Evolutionary conservation across 768 basidiomycete species (phyloP).

Genomic region (Serendipita indica): DNA sequence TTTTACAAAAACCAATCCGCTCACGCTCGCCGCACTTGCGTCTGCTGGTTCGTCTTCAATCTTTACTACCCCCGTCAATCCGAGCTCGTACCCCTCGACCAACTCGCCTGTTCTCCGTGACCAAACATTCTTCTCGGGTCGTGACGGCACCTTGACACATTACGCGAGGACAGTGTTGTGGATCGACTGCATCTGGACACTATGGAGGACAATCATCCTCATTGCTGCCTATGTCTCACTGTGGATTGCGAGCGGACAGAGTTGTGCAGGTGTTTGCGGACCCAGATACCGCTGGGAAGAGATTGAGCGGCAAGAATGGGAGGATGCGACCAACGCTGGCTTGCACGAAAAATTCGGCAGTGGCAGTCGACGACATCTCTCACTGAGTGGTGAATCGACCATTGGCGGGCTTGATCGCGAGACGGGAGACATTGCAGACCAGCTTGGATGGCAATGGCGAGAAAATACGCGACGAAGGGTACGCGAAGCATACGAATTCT

Average conservation of each 20-base stretch:
- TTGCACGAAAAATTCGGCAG: background rate
- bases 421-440: slow-evolving; percentile 31
- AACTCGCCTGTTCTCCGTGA: slow-evolving; percentile 32
- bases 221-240: slow-evolving; percentile 59
- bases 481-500: slow-evolving; percentile 71
- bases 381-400: slow-evolving; percentile 2
- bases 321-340: slow-evolving; percentile 12
- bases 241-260: slow-evolving; percentile 63
- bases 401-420: slow-evolving; percentile 22
- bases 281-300: slow-evolving; percentile 79
- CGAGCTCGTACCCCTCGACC: background rate
- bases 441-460: slow-evolving; percentile 68
- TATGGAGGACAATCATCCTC: slow-evolving; percentile 57
- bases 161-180: slow-evolving; percentile 71
- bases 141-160: slow-evolving; percentile 49
- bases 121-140: slow-evolving; percentile 51
- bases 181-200: slow-evolving; percentile 70
- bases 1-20: slow-evolving; percentile 39
- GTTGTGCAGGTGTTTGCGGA: slow-evolving; percentile 70
- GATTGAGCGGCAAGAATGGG: slow-evolving; percentile 47
- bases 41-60: slow-evolving; percentile 20
- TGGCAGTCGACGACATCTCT: slow-evolving; percentile 10
- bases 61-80: background rate
- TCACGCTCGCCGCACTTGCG: slow-evolving; percentile 33
- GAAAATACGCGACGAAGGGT: slow-evolving; percentile 54